Evolutionary conservation across 805 yeast genomes (phyloP).

Genomic region (Zygoascus biomembranicola): DNA sequence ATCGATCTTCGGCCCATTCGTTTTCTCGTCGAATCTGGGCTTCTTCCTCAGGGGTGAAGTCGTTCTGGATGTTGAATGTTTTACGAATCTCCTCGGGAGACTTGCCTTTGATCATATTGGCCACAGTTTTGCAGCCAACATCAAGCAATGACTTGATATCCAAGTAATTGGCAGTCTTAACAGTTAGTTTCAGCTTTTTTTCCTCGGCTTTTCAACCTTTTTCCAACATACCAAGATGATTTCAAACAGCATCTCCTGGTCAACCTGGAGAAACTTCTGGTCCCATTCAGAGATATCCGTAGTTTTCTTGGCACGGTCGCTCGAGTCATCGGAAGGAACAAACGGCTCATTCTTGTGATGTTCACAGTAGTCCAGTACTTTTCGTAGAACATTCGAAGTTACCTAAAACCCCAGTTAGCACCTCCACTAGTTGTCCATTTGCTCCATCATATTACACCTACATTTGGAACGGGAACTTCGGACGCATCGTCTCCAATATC

Average conservation of each 20-base stretch:
- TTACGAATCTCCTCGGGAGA: slow-evolving; percentile 39
- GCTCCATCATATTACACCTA: slow-evolving; percentile 31
- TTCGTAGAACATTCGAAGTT: slow-evolving; percentile 62
- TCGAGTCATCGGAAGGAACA: slow-evolving; percentile 71
- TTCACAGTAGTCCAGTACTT: slow-evolving; percentile 94
- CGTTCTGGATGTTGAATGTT: slow-evolving; percentile 37
- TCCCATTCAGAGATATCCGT: slow-evolving; percentile 96
- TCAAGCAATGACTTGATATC: slow-evolving; percentile 39
- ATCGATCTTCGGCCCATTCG: slow-evolving; percentile 39
- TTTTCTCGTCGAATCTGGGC: slow-evolving; percentile 38
- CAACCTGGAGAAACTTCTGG: slow-evolving; percentile 85
- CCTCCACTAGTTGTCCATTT: not conserved
- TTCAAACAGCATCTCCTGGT: slow-evolving; percentile 51
- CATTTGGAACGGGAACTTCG: slow-evolving; percentile 81
- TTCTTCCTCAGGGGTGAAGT: slow-evolving; percentile 41
- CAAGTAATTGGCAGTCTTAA: slow-evolving; percentile 36
- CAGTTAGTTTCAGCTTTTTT: not conserved
- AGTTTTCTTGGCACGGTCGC: slow-evolving; percentile 52
- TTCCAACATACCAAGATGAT: slow-evolving; percentile 29
- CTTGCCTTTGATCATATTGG: slow-evolving; percentile 41
- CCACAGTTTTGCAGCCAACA: slow-evolving; percentile 42
- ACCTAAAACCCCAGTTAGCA: slow-evolving; percentile 13
- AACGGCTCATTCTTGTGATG: slow-evolving; percentile 73
- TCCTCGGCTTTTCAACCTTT: not conserved
- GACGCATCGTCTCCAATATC: slow-evolving; percentile 52